Conservation (phyloP, 2,329 filamentous ascomycete species). For the Talaromyces islandicus region DNA sequence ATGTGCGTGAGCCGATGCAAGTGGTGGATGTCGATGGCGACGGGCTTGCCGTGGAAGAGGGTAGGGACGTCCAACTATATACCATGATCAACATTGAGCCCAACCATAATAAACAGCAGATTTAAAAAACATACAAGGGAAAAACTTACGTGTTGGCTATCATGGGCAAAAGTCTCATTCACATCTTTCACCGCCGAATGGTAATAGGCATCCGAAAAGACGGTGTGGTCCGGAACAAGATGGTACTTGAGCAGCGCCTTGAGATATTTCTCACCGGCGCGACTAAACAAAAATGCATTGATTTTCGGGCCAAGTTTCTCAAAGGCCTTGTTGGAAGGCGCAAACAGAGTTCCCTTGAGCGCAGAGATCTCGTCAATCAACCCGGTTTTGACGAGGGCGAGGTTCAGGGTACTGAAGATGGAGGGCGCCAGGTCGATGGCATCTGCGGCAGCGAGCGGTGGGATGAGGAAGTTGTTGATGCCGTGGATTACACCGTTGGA, state of each 20-base stretch:
- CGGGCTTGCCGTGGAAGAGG: slow-evolving; percentile 57
- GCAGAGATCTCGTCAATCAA: slow-evolving; percentile 55
- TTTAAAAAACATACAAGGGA: not conserved
- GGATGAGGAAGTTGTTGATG: slow-evolving; percentile 65
- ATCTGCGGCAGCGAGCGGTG: slow-evolving; percentile 60
- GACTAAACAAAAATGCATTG: slow-evolving; percentile 80
- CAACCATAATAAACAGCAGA: not conserved
- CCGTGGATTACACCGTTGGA: slow-evolving; percentile 77
- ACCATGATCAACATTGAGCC: not conserved
- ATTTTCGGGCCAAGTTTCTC: slow-evolving; percentile 56
- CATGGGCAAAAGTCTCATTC: slow-evolving; percentile 16
- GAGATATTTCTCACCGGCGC: slow-evolving; percentile 66
- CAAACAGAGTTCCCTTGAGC: slow-evolving; percentile 69
- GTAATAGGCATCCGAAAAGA: slow-evolving; percentile 80
- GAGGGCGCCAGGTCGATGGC: slow-evolving; percentile 61
- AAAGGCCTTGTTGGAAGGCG: slow-evolving; percentile 73
- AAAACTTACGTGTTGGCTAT: slow-evolving; percentile 8
- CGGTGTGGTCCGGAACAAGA: slow-evolving; percentile 62
- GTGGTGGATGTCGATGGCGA: slow-evolving; percentile 65
- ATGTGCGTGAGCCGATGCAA: slow-evolving; percentile 64
- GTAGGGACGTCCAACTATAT: slow-evolving; percentile 60
- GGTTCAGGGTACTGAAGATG: slow-evolving; percentile 70
- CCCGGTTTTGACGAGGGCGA: slow-evolving; percentile 69
- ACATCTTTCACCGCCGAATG: slow-evolving; percentile 27
- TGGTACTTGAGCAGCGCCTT: slow-evolving; percentile 73